Evolutionary conservation across 2,329 filamentous ascomycete genomes (phyloP), one percentile per base, ranked within the genome.

Genomic region (Neonectria sp.): DNA sequence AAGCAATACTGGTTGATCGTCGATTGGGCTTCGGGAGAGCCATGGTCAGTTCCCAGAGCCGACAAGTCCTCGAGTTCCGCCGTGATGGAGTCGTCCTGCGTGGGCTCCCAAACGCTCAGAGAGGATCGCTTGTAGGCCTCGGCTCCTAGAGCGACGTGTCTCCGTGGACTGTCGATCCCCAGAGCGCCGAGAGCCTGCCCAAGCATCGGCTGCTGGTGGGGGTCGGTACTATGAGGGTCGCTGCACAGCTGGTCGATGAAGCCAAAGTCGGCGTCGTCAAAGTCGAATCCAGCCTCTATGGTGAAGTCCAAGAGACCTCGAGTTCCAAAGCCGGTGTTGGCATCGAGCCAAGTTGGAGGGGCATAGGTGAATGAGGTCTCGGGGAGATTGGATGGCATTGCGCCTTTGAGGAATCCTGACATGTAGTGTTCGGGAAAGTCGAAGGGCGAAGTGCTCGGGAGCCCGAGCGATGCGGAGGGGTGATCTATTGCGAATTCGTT

Each of bases 91-190:
- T 69, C 67, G 21, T 63, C 55, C 11, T 63, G 64, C 12, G 55
- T 56, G 2, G 67, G 67, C 27, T 67, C 64, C 67, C 67, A 69
- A 7, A 67, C 46, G 17, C 64, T 65, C 24, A 69, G 27, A 1
- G 67, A 62, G 4, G 67, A 69, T 12, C 61, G 21, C 15, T 69
- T 69, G 27, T 67, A 69, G 31, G 67, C 67, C 43, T 62, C 67
- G 4, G 59, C 55, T 6, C 67, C 67, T 0, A 69, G 56, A 9
- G 67, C 67, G 5, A 67, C 67, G 17, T 63, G 64, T 35, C 55
- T 62, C 25, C 25, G 59, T 7, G 53, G 55, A 6, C 37, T 55
- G 9, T 49, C 46, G 6, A 43, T 49, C 6, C 45, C 59, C 21
- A 57, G 13, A 8, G 55, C 66, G 33, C 60, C 63, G 15, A 65